A percentile compares a stretch with the other conserved stretches of the same genome.
Evolutionary conservation across 306 rosid species (phyloP).

Genomic region (Betula pendula): DNA sequence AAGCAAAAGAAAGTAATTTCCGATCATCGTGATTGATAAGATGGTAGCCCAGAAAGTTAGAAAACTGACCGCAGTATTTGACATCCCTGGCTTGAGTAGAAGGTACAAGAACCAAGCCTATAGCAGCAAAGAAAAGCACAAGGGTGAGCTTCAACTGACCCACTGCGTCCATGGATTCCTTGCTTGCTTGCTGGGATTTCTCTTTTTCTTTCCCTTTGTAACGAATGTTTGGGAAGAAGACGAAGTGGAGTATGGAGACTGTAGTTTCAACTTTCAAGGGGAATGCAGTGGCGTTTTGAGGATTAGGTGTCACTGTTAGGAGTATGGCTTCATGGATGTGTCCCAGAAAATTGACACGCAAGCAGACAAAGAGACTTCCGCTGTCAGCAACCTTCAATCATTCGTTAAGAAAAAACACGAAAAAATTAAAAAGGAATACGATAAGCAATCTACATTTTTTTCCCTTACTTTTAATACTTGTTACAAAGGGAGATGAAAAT

Average conservation of each 20-base stretch:
- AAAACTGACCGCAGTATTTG: constrained; percentile 61
- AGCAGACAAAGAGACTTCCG: neutral
- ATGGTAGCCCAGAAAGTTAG: neutral
- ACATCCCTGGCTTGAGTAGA: constrained; percentile 44
- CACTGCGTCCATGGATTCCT: constrained; percentile 48
- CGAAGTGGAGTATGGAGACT: neutral
- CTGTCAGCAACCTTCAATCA: too few relatives aligned
- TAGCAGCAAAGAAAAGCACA: constrained; percentile 27
- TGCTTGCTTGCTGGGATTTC: neutral
- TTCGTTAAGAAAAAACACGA: too few relatives aligned
- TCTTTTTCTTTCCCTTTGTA: neutral
- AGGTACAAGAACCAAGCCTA: constrained; percentile 24
- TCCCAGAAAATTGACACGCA: neutral
- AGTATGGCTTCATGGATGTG: neutral
- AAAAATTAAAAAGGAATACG: too few relatives aligned
- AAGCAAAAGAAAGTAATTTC: too few relatives aligned
- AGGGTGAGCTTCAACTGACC: constrained; percentile 28
- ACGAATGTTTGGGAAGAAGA: neutral
- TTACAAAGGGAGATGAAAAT: too few relatives aligned
- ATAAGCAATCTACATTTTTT: too few relatives aligned
- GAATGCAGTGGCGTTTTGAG: too few relatives aligned
- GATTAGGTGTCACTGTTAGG: neutral
- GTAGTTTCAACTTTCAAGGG: too few relatives aligned
- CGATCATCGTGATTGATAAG: neutral
- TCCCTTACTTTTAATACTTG: too few relatives aligned